Evolutionary conservation across 768 basidiomycete species (phyloP), one percentile per base, ranked within the genome.

Genomic region (Boletellus emodensis): DNA sequence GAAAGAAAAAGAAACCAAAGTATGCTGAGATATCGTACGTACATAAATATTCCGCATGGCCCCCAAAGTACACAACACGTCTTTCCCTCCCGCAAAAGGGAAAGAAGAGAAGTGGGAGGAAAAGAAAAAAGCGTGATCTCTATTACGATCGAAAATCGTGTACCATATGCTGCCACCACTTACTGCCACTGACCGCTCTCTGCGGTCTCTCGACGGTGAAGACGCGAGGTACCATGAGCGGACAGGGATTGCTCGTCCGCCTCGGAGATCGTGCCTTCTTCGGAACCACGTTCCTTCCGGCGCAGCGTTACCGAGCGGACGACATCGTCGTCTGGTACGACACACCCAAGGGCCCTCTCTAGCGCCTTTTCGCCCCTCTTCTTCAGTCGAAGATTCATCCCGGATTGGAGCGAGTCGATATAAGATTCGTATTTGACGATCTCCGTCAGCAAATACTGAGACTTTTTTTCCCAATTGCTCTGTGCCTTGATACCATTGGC

Each of bases 351-450:
- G 4, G 84, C 83, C 41, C 72, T 72, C 62, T 87, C 85, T 41
- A 88, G 65, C 30, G 79, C 82, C 71, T 90, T 94, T 70, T 97
- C 91, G 28, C 94, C 94, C 47, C 92, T 82, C 67, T 86, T 91
- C 71, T 90, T 91, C 57, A 95, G 72, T 32, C 94, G 83, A 38
- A 95, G 75, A 9, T 75, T 73, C 85, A 94, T 94, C 34, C 88
- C 94, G 4, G 75, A 71, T 64, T 86, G 82, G 28, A 99, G 77
- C 6, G 93, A 90, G 56, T 95, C 93, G 48, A 95, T 86, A 66
- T 99, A 99, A 14, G 89, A 88, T 46, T 91, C 85, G 68, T 97
- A 98, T 67, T 98, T 98, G 64, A 93, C 90, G 37, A 92, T 90
- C 72, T 99, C 95, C 9, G 87, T 82, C 46, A 94, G 76, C 41